phyloP scores from a whole-genome alignment of 1,139 yeast species.

The Torulaspora globosa region DNA sequence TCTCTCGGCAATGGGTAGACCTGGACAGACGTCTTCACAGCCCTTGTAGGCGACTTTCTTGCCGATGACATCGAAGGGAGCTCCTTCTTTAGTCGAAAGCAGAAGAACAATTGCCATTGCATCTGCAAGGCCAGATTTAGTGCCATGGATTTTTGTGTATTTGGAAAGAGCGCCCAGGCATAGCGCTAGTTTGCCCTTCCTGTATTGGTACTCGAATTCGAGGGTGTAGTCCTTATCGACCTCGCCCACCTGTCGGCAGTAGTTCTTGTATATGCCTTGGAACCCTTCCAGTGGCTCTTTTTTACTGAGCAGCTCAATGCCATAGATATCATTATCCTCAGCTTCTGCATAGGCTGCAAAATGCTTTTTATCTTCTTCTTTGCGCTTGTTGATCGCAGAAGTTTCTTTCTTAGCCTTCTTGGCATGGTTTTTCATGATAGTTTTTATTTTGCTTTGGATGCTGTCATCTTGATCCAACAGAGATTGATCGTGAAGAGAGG shows the following conservation, averaged over 20 bases:
- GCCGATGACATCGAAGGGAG: slow-evolving; percentile 32
- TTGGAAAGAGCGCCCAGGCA: slow-evolving; percentile 45
- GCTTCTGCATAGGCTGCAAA: slow-evolving; percentile 37
- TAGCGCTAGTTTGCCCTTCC: slow-evolving; percentile 44
- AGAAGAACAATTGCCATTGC: slow-evolving; percentile 29
- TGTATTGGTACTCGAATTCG: slow-evolving; percentile 44
- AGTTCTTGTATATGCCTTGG: slow-evolving; percentile 39
- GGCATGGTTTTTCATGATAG: slow-evolving; percentile 24
- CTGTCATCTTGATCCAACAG: slow-evolving; percentile 32
- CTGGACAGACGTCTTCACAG: slow-evolving; percentile 33
- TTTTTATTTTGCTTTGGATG: slow-evolving; percentile 14
- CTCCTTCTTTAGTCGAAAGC: slow-evolving; percentile 23
- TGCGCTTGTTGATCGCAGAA: slow-evolving; percentile 38
- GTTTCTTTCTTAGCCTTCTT: slow-evolving; percentile 43
- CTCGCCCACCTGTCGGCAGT: slow-evolving; percentile 37
- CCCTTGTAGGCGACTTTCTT: slow-evolving; percentile 39
- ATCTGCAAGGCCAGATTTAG: slow-evolving; percentile 23
- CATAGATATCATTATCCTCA: slow-evolving; percentile 45
- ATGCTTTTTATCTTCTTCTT: slow-evolving; percentile 39
- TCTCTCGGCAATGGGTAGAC: slow-evolving; percentile 23
- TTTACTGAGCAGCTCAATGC: slow-evolving; percentile 38
- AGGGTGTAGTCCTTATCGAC: slow-evolving; percentile 39
- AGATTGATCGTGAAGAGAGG: slow-evolving; percentile 41
- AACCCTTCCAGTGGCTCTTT: slow-evolving; percentile 42
- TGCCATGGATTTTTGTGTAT: slow-evolving; percentile 21